Evolutionary conservation across 345 rosid genomes (phyloP), one percentile per base, ranked within the genome.

Genomic region (Salix koriyanagi): DNA sequence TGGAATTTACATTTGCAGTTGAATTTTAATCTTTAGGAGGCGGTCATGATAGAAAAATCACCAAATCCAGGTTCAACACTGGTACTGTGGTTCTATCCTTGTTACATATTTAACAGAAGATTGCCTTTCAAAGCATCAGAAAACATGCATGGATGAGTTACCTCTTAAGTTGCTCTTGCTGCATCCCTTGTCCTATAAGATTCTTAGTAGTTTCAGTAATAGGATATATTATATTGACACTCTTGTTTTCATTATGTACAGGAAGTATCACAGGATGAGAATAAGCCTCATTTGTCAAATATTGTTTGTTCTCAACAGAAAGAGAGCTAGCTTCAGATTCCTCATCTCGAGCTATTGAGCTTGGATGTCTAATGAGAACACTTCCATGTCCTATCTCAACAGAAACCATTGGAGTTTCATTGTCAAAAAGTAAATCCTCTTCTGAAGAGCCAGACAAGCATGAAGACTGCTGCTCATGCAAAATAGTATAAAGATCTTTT

Each of bases 311-410:
- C 86, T 96, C 97, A 79, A 92, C 90, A 1, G 98, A 91, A 70
- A 94, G 90, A 19, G 97, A 96, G 83, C 98, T 96, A 61, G 97
- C 94, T 86, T 94, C 98, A 44, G 99, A 96, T 83, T 96, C 98
- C 83, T 96, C 98, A 65, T 96, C 97, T 75, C 96, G 92, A 87
- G 88, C 89, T 80, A 90, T 84, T 62, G 92, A 85, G 77, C 88
- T 91, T 0, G 97, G 97, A 84, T 92, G 89, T 84, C 86, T 89
- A 73, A 93, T 92, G 54, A 93, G 92, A 83, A 92, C 93, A 75
- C 97, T 91, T 79, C 97, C 98, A 83, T 93, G 97, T 80, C 99
- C 98, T 78, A 91, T 87, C 89, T 96, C 99, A 79, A 91, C 96
- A 86, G 98, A 92, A 34, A 91, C 95, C 97, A 96, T 90, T 52